Conservation (phyloP, 768 basidiomycete species). For the Boletus pseudo-olivaceus region DNA sequence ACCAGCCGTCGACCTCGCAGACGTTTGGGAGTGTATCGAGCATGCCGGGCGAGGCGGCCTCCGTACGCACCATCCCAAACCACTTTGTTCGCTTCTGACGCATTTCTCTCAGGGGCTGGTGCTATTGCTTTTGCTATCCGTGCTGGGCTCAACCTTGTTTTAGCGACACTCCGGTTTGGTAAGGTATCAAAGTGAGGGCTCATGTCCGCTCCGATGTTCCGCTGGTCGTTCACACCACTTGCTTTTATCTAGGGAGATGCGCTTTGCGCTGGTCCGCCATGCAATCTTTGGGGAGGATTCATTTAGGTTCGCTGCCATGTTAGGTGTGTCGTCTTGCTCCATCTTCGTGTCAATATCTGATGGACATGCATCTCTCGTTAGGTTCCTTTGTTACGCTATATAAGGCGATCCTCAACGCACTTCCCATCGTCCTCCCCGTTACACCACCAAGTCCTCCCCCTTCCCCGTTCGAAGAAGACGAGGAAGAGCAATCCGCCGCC, state of each 20-base stretch:
- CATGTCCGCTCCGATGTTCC: not conserved
- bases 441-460: slow-evolving; percentile 18
- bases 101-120: slow-evolving; percentile 60
- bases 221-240: not conserved
- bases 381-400: slow-evolving; percentile 77
- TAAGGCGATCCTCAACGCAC: slow-evolving; percentile 72
- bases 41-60: slow-evolving; percentile 71
- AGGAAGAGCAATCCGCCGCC: slow-evolving; percentile 18
- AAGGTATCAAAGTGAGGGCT: slow-evolving; percentile 57
- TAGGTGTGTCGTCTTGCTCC: slow-evolving; percentile 45
- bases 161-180: slow-evolving; percentile 72
- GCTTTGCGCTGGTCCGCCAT: slow-evolving; percentile 65
- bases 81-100: not conserved
- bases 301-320: slow-evolving; percentile 82
- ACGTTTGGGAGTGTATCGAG: slow-evolving; percentile 60
- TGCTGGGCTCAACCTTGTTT: slow-evolving; percentile 76
- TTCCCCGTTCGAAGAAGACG: slow-evolving; percentile 33
- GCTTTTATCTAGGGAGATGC: slow-evolving; percentile 47
- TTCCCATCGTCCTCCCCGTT: slow-evolving; percentile 65
- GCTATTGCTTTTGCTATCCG: slow-evolving; percentile 78
- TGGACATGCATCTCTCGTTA: slow-evolving; percentile 21
- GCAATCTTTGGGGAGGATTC: slow-evolving; percentile 84
- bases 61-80: slow-evolving; percentile 45
- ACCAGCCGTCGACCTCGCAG: slow-evolving; percentile 63
- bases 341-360: not conserved